Evolutionary conservation across 78 protist species (phyloP).

Genomic region (Emiliania huxleyi): DNA sequence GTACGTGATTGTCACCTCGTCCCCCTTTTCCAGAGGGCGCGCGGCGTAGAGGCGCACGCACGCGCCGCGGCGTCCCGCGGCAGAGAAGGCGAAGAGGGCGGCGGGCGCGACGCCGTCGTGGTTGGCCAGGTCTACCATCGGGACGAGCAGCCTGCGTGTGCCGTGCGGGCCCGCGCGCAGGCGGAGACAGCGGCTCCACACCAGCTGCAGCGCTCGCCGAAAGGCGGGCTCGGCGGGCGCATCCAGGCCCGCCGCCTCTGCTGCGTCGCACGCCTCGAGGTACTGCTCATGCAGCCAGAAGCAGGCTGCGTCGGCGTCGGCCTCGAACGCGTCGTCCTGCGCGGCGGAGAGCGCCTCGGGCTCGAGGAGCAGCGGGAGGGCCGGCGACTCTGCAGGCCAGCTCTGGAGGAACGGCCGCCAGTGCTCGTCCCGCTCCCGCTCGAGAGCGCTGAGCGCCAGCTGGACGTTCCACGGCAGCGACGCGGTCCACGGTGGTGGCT

Average conservation of each 20-base stretch:
- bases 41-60: not conserved
- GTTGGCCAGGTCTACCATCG: not conserved
- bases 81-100: not conserved
- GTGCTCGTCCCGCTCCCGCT: too few species aligned
- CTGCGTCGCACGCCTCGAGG: not conserved
- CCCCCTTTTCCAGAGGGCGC: not conserved
- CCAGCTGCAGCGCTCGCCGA: not conserved
- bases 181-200: conserved; percentile 19
- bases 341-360: not conserved
- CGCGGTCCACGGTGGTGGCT: not conserved
- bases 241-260: not conserved
- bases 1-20: not conserved
- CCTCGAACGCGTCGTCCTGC: not conserved
- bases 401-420: not conserved
- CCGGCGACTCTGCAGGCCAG: not conserved
- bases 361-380: not conserved
- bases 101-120: not conserved
- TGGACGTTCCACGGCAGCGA: not conserved
- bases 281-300: not conserved
- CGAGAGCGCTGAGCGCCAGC: not conserved
- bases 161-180: not conserved
- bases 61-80: not conserved
- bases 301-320: not conserved
- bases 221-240: not conserved
- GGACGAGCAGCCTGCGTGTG: not conserved